Evolutionary conservation across 1,139 yeast species (phyloP), one percentile per base, ranked within the genome.

Genomic region (Zygosaccharomyces pseudobailii): DNA sequence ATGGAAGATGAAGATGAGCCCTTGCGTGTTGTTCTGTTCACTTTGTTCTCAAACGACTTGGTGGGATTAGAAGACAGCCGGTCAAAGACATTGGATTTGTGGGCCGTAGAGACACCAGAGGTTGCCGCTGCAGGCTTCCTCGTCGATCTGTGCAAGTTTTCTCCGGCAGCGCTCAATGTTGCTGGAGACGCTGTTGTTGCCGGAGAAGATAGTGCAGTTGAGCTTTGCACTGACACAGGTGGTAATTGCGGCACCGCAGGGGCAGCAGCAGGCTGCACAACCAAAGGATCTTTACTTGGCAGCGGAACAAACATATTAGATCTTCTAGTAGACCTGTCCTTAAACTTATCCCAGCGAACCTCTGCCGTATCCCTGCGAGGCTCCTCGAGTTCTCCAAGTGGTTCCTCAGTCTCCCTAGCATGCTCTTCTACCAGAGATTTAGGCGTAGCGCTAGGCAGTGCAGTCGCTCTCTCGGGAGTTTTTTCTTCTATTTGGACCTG

Each of bases 301-400:
- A 64, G 47, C 4, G 68, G 68, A 4, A 61, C 61, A 51, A 63
- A 63, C 64, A 63, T 58, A 46, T 63, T 62, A 5, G 66, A 61
- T 39, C 65, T 57, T 40, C 66, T 51, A 36, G 57, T 58, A 7
- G 59, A 50, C 20, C 60, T 51, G 20, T 46, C 51, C 6, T 47
- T 43, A 23, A 42, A 31, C 25, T 38, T 37, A 28, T 46, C 42
- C 28, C 37, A 17, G n/a, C 37, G 38, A 36, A 36, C 38, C 19
- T 42, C 21, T 20, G 36, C 32, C 28, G 25, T 36, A 35, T 28
- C 44, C 28, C 27, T 23, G 13, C 13, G 32, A 35, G 24, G 32
- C 22, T 27, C 40, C 5, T 30, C 19, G 3, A 10, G 27, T 35
- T 22, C 52, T 22, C 50, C 51, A n/a, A 52, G 37, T 5, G 52